phyloP scores from a whole-genome alignment of 768 basidiomycete species.

The Agaricus sinodeliciosus region DNA sequence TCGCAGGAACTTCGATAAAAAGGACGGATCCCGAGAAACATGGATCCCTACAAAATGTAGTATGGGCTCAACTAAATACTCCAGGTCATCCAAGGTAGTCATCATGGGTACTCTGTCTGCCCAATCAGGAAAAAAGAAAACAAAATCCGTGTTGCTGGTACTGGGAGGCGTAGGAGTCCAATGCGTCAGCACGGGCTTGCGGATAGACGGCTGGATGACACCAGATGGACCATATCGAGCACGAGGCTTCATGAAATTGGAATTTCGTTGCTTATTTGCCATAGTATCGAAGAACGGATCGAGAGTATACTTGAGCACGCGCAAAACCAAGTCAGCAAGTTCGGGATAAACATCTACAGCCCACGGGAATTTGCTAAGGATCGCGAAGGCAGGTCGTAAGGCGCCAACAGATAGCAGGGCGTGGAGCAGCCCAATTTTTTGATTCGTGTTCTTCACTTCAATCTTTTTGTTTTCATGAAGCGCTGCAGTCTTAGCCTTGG shows the following conservation, averaged over 20 bases:
- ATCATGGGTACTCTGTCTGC: constrained; percentile 61
- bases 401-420: constrained; percentile 87
- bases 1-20: constrained; percentile 75
- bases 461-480: constrained; percentile 36
- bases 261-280: constrained; percentile 52
- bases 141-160: constrained; percentile 68
- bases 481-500: constrained; percentile 32
- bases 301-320: constrained; percentile 65
- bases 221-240: constrained; percentile 58
- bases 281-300: constrained; percentile 57
- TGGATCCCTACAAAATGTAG: constrained; percentile 78
- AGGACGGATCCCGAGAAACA: constrained; percentile 68
- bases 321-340: constrained; percentile 81
- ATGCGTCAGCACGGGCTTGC: constrained; percentile 65
- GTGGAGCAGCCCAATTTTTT: constrained; percentile 71
- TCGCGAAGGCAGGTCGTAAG: constrained; percentile 65
- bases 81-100: constrained; percentile 57
- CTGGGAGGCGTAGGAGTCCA: constrained; percentile 77
- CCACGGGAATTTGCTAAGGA: constrained; percentile 83
- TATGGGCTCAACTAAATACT: constrained; percentile 71
- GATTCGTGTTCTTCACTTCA: constrained; percentile 49
- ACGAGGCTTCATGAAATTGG: constrained; percentile 58
- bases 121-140: constrained; percentile 93
- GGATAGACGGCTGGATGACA: constrained; percentile 40
- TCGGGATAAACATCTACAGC: constrained; percentile 75